Base-by-base conservation (phyloP, 2,329 filamentous ascomycete species). In the Colletotrichum sp. region DNA sequence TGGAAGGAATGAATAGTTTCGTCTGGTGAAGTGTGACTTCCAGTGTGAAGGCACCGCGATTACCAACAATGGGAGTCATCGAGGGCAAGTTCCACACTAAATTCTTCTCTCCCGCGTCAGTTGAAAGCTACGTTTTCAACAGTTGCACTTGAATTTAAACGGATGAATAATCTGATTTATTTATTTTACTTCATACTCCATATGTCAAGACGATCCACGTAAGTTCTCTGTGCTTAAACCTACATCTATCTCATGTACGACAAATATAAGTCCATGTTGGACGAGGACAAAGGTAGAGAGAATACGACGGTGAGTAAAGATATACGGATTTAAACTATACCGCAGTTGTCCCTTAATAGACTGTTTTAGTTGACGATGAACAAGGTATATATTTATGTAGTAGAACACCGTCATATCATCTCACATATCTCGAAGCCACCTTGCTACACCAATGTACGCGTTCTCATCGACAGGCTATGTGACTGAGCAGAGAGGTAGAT, bases 171-270 rank as follows among this genome's bases (percentile, higher is more conserved):
- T 36, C 34, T 36, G 34, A 36, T 36, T 16, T 0, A 36, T 36
- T 0, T 16, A 36, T 36, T 36, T 8, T 36, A 0, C 18, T 18
- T 9, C 39, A 10, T 44, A 44, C 1, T n/a, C 4, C 6, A 5
- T 36, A 0, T 0, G 15, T 39, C 15, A 16, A 1, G 0, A 39
- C 8, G 15, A 39, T 39, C 1, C 39, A 9, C 3, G 9, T 12
- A 44, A 10, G 1, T 6, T n/a, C 9, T 18, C 18, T n/a, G 16
- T 36, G 0, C 9, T 16, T 39, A n/a, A 8, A 10, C 39, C 16
- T 48, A 48, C 18, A 48, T 48, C n/a, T 48, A 36, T 36, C 0
- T 36, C 34, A 36, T n/a, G n/a, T 48, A 22, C n/a, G 2, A 12
- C 44, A 48, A 48, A 10, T 12, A 10, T 0, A 48, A 48, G n/a